Conservation (phyloP, 2,329 filamentous ascomycete species). For the Catunica adiposa region DNA sequence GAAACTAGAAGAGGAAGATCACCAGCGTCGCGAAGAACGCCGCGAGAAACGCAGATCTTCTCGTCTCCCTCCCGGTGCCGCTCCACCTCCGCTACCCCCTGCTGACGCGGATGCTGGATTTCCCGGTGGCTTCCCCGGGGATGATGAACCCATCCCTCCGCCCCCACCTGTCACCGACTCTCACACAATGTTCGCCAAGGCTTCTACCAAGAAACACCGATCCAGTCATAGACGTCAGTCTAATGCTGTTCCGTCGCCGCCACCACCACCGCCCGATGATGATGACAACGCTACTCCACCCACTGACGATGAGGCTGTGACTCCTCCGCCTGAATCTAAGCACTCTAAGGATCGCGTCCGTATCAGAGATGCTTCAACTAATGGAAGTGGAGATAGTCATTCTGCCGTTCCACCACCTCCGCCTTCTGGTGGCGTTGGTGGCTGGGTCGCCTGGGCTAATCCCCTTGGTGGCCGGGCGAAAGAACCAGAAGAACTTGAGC, state of each 20-base stretch:
- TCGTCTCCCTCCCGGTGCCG: neutral
- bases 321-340: constrained; percentile 38
- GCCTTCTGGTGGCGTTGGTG: constrained; percentile 42
- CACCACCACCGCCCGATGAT: constrained; percentile 24
- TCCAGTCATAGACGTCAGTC: constrained; percentile 8
- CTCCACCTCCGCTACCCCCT: constrained; percentile 2
- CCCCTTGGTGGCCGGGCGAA: constrained; percentile 20
- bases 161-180: constrained; percentile 25
- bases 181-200: constrained; percentile 31
- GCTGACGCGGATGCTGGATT: constrained; percentile 22
- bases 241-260: constrained; percentile 15
- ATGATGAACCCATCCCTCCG: constrained; percentile 21
- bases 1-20: constrained; percentile 8
- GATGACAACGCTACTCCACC: constrained; percentile 20
- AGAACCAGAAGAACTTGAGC: constrained; percentile 22
- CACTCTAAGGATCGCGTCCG: constrained; percentile 62
- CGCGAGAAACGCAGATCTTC: constrained; percentile 6
- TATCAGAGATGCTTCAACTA: constrained; percentile 44
- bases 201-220: constrained; percentile 2
- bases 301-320: constrained; percentile 30
- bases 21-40: constrained; percentile 3
- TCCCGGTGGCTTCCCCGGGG: constrained; percentile 42
- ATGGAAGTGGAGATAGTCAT: constrained; percentile 4
- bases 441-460: constrained; percentile 40
- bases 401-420: neutral